Conservation (phyloP, 1,284 basidiomycete species). For the Inonotus obliquus region DNA sequence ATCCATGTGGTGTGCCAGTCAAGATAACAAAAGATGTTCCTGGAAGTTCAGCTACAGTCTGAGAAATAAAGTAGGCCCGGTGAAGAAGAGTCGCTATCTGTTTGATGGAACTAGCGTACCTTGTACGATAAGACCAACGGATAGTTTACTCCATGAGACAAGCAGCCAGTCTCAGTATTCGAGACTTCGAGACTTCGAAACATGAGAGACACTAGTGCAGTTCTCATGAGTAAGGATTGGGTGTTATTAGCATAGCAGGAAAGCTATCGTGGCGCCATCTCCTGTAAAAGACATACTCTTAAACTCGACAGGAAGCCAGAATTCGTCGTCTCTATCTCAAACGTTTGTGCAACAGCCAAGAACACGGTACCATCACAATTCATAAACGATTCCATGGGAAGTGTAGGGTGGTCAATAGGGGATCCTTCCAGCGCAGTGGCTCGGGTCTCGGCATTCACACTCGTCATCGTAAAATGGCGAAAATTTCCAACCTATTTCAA, state of each 20-base stretch:
- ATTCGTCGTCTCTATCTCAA: background rate
- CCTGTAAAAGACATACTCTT: no score
- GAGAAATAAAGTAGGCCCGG: background rate
- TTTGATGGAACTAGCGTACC: background rate
- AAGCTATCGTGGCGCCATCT: no score
- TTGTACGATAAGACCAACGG: no score
- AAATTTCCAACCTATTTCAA: background rate
- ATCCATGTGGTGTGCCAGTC: background rate
- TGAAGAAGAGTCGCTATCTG: background rate
- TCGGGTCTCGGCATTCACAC: background rate
- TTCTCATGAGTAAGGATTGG: no score
- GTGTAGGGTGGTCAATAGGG: background rate
- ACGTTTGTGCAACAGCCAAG: background rate
- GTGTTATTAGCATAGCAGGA: no score
- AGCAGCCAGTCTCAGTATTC: no score
- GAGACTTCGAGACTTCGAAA: no score
- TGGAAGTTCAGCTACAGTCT: background rate
- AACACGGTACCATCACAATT: background rate
- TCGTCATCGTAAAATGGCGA: background rate
- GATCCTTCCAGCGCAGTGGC: background rate
- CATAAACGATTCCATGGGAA: background rate
- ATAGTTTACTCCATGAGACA: no score
- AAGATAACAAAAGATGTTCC: background rate
- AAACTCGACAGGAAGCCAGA: no score
- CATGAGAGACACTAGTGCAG: no score